Evolutionary conservation across 345 rosid species (phyloP).

Genomic region (Xanthoceras sorbifolium): DNA sequence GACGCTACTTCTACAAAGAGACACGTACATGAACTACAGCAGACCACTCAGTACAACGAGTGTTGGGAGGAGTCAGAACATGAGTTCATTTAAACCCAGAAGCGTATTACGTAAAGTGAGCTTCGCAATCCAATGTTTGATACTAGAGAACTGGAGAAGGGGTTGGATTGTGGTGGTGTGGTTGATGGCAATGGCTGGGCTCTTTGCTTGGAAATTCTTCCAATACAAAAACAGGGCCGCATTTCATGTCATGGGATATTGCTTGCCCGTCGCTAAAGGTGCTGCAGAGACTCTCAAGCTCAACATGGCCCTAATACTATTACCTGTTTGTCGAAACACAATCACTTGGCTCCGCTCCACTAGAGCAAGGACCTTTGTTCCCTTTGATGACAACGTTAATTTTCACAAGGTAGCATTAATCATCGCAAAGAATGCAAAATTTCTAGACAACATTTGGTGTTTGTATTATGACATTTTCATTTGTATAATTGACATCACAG

Average conservation of each 20-base stretch:
- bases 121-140: conserved; percentile 44
- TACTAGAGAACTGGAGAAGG: conserved; percentile 84
- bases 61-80: conserved; percentile 63
- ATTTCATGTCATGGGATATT: conserved; percentile 85
- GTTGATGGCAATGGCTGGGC: conserved; percentile 59
- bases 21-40: conserved; percentile 88
- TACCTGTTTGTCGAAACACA: conserved; percentile 93
- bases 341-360: conserved; percentile 94
- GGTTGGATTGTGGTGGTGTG: conserved; percentile 75
- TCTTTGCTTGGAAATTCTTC: conserved; percentile 84
- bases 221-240: conserved; percentile 73
- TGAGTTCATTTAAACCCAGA: conserved; percentile 45
- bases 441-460: no score
- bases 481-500: conserved; percentile 36
- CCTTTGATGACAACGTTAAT: conserved; percentile 85
- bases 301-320: conserved; percentile 94
- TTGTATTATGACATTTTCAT: background rate
- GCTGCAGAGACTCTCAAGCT: conserved; percentile 97
- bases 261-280: conserved; percentile 84
- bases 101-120: conserved; percentile 35
- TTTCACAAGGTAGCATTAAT: conserved; percentile 74
- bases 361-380: conserved; percentile 57
- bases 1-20: conserved; percentile 82
- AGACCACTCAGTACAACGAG: conserved; percentile 84
- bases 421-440: no score